phyloP scores from a whole-genome alignment of 129 eudicot genomes.

The Dittrichia graveolens region DNA sequence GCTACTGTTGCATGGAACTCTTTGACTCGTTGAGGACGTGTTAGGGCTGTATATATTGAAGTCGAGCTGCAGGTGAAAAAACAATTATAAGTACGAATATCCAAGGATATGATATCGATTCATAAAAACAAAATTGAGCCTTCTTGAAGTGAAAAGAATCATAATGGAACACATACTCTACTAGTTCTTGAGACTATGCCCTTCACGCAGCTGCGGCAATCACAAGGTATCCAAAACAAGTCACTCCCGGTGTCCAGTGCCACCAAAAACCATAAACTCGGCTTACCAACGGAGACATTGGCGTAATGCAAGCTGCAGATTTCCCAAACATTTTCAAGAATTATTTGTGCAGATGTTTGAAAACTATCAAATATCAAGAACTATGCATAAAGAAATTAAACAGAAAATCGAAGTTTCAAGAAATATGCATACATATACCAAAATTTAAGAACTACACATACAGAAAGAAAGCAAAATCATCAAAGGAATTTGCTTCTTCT shows the following conservation, averaged over 20 bases:
- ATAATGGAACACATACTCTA: constrained; percentile 45
- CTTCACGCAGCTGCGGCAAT: constrained; percentile 66
- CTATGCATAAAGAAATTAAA: neutral
- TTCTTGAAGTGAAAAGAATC: constrained; percentile 7
- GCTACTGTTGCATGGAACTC: constrained; percentile 67
- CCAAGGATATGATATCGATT: neutral
- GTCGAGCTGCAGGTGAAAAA: constrained; percentile 44
- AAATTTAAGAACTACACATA: neutral
- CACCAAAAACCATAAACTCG: constrained; percentile 72
- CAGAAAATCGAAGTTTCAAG: neutral
- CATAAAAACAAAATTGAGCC: neutral
- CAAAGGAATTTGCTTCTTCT: neutral
- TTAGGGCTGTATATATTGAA: constrained; percentile 82
- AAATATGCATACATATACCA: neutral
- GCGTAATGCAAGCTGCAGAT: constrained; percentile 89
- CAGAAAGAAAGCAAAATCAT: neutral
- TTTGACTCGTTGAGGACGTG: constrained; percentile 60
- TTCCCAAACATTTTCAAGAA: constrained; percentile 26
- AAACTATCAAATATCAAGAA: constrained; percentile 1
- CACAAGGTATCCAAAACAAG: constrained; percentile 94
- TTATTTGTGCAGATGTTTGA: constrained; percentile 2
- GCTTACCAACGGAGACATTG: constrained; percentile 85
- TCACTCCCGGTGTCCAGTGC: constrained; percentile 99
- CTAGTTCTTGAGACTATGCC: constrained; percentile 46
- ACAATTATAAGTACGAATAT: constrained; percentile 1